Percentiles rank a stretch among this genome's conserved stretches.
Conservation (phyloP, 805 yeast genomes). For the Candida koratica region DNA sequence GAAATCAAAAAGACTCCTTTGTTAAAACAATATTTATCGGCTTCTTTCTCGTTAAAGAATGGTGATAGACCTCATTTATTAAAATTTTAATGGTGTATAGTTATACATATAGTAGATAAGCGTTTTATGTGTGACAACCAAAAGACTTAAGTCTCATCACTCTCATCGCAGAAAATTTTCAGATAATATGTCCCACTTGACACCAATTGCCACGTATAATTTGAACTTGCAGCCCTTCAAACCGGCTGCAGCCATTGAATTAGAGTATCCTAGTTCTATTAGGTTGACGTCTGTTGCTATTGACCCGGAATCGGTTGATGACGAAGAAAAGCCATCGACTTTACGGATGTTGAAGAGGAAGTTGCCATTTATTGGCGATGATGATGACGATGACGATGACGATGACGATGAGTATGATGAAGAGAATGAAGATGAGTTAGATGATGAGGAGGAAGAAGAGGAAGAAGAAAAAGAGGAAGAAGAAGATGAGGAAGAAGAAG, state of each 20-base stretch:
- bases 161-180: conserved; percentile 10
- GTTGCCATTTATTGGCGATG: conserved; percentile 40
- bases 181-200: conserved; percentile 57
- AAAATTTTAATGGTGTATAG: conserved; percentile 66
- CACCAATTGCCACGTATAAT: conserved; percentile 85
- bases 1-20: conserved; percentile 97
- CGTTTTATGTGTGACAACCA: neutral
- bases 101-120: conserved; percentile 6
- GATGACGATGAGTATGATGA: conserved; percentile 44
- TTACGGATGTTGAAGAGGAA: conserved; percentile 79
- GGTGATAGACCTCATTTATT: conserved; percentile 98
- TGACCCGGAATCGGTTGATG: conserved; percentile 85
- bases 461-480: conserved; percentile 42
- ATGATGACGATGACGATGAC: conserved; percentile 39
- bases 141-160: too few relatives aligned
- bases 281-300: conserved; percentile 93
- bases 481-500: conserved; percentile 29
- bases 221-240: conserved; percentile 81
- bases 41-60: conserved; percentile 93
- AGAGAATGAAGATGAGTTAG: conserved; percentile 34
- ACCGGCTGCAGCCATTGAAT: conserved; percentile 83
- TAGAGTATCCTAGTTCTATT: conserved; percentile 83
- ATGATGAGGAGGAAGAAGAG: conserved; percentile 29
- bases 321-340: conserved; percentile 78
- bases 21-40: conserved; percentile 92